Base-by-base conservation (phyloP, 2,329 filamentous ascomycete genomes). In the Xylaria hypoxylon region DNA sequence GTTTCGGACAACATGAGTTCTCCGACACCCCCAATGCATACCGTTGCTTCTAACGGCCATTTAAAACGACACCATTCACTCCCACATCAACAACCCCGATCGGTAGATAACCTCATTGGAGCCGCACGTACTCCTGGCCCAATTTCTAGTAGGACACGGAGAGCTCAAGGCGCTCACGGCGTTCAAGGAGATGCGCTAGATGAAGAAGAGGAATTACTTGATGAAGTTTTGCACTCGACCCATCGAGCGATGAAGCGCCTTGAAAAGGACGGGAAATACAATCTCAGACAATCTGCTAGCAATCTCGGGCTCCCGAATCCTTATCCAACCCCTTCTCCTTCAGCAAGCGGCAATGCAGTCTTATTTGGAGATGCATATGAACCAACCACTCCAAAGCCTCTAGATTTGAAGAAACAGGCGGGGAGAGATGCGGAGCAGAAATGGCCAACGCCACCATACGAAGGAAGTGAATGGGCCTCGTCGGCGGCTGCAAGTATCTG, bases 401-500 rank as follows among this genome's bases (percentile, higher is more conserved):
- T 94, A 69, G 86, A 92, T 71, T 88, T 92, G 61, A 84, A 85
- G 74, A 88, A 88, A 76, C 86, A 87, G 28, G 62, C 65, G 5
- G 71, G 59, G 83, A 74, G 81, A 1, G 80, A 83, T 33, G 69
- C 74, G 22, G 81, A 86, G 68, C 83, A 87, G 74, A 96, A 97
- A 80, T 97, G 94, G 91, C 95, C 94, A 2, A 98, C 96, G 17
- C 96, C 96, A 24, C 95, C 96, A 3, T 97, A 97, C 73, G 94
- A 97, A 75, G 94, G 97, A 74, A 90, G 90, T 69, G 94, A 97
- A 77, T 98, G 94, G 95, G 93, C 91, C 19, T 89, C 91, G 8
- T 90, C 92, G 47, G 92, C 93, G 33, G 89, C 93, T 11, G 91
- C 92, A 5, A 94, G 91, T 80, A 94, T 94, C 71, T 91, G 92